phyloP scores from a whole-genome alignment of 2,329 filamentous ascomycete genomes.

The Xylariales sp. region DNA sequence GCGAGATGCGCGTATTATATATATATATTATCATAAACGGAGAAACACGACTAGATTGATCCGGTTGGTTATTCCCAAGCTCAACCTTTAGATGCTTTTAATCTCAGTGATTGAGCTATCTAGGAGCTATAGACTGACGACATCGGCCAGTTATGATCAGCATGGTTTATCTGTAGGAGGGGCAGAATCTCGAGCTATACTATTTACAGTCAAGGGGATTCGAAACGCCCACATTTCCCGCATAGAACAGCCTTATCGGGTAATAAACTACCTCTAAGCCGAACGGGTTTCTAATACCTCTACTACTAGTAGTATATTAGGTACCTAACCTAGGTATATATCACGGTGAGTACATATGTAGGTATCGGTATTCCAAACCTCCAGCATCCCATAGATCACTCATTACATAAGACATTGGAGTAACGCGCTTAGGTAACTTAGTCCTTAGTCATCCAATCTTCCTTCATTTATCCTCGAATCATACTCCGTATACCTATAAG shows the following conservation, averaged over 20 bases:
- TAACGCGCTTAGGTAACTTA: background rate
- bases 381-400: background rate
- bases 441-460: background rate
- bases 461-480: background rate
- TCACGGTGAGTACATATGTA: background rate
- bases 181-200: conserved; percentile 10
- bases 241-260: too few species aligned
- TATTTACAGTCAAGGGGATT: background rate
- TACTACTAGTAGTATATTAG: too few species aligned
- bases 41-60: background rate
- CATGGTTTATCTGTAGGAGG: background rate
- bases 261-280: too few species aligned
- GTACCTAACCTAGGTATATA: too few species aligned
- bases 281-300: too few species aligned
- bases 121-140: background rate
- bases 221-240: background rate
- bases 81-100: background rate
- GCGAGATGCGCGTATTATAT: background rate
- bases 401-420: background rate
- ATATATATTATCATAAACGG: background rate
- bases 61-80: too few species aligned
- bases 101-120: background rate
- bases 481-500: background rate
- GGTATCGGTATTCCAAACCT: background rate
- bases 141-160: conserved; percentile 9